Percentiles rank a stretch among this genome's conserved stretches.
phyloP scores from a whole-genome alignment of 176 grass and related monocot genomes.

The Secale cereale region DNA sequence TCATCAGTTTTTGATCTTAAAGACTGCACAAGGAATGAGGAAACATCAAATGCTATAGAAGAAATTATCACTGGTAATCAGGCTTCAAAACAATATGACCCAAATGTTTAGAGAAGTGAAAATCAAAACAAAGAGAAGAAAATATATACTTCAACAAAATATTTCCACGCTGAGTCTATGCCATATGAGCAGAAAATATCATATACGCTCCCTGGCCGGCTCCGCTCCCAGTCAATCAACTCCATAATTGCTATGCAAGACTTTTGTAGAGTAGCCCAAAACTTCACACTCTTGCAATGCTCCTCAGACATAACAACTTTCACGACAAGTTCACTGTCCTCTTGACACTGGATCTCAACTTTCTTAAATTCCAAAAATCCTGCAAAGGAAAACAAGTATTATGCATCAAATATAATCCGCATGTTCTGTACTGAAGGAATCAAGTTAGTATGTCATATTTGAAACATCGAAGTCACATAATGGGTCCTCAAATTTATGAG shows the following conservation, averaged over 20 bases:
- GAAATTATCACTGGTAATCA: neutral
- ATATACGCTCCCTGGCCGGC: slow-evolving; percentile 47
- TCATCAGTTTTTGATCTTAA: slow-evolving; percentile 70
- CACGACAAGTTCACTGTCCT: slow-evolving; percentile 54
- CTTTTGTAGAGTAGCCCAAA: slow-evolving; percentile 72
- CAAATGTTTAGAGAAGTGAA: slow-evolving; percentile 19
- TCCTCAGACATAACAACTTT: slow-evolving; percentile 80
- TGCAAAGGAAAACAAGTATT: slow-evolving; percentile 29
- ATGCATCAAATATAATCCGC: neutral
- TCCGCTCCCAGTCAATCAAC: slow-evolving; percentile 87
- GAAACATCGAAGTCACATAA: neutral
- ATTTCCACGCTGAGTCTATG: slow-evolving; percentile 75
- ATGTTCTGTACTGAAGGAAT: neutral
- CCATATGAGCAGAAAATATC: slow-evolving; percentile 78
- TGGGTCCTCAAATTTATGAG: neutral
- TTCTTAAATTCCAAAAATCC: slow-evolving; percentile 80
- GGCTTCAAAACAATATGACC: neutral
- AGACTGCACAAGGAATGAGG: slow-evolving; percentile 46
- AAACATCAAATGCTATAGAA: slow-evolving; percentile 22
- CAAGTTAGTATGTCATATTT: neutral
- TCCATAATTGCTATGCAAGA: slow-evolving; percentile 78
- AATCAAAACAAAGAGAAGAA: slow-evolving; percentile 20
- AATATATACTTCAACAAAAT: slow-evolving; percentile 66
- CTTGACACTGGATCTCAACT: slow-evolving; percentile 63
- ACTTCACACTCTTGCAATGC: slow-evolving; percentile 50